These are phyloP conservation scores for Erysimum cheiranthoides DNA, from an alignment of 345 rosid genomes.

Conservation along the genomic window DNA sequence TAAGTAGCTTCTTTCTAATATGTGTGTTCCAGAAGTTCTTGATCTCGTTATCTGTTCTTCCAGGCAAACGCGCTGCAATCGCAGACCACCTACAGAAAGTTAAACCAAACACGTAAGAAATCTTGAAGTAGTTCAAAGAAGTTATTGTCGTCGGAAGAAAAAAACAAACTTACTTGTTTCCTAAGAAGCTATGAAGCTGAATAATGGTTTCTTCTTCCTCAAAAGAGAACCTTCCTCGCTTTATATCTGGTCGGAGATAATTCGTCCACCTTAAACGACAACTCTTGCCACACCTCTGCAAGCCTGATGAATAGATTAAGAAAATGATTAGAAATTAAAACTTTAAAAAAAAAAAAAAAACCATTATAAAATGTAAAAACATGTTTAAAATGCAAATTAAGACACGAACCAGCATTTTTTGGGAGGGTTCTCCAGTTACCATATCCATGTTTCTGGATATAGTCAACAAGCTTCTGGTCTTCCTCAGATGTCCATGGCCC, in stretches of 20 bases:
- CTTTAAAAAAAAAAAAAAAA: neutral
- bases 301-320: slow-evolving; percentile 38
- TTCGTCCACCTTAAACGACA: slow-evolving; percentile 84
- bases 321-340: neutral
- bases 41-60: slow-evolving; percentile 85
- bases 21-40: slow-evolving; percentile 91
- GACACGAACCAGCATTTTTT: slow-evolving; percentile 71
- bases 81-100: slow-evolving; percentile 69
- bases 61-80: slow-evolving; percentile 81
- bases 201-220: slow-evolving; percentile 80
- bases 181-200: slow-evolving; percentile 68
- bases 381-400: neutral
- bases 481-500: slow-evolving; percentile 96
- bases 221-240: slow-evolving; percentile 70
- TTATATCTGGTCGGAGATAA: slow-evolving; percentile 79
- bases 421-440: slow-evolving; percentile 95
- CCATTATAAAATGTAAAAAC: neutral
- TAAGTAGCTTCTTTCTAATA: slow-evolving; percentile 70
- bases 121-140: slow-evolving; percentile 17
- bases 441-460: slow-evolving; percentile 76
- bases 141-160: neutral
- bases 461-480: slow-evolving; percentile 70
- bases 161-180: slow-evolving; percentile 65
- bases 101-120: slow-evolving; percentile 21
- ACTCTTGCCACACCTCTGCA: slow-evolving; percentile 80